Percentiles rank a stretch among this genome's conserved stretches.
These are phyloP conservation scores for Bretziella fagacearum DNA, from an alignment of 2,329 filamentous ascomycete species.

Conservation along the genomic window DNA sequence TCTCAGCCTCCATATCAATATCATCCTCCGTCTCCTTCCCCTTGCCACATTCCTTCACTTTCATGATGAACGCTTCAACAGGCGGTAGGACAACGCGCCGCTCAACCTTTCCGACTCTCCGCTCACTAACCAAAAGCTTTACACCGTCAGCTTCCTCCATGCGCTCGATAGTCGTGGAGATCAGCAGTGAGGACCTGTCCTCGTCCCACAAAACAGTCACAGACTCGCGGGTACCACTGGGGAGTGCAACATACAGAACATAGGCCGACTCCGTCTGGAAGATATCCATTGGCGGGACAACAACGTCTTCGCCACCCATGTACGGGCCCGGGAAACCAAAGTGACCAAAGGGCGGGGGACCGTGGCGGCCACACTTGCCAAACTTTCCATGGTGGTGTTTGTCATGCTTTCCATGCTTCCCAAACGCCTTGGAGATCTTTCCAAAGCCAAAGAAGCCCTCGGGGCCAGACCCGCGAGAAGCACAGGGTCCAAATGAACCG, in stretches of 20 bases:
- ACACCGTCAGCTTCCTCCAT: slow-evolving; percentile 55
- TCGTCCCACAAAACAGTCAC: slow-evolving; percentile 36
- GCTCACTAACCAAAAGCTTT: slow-evolving; percentile 46
- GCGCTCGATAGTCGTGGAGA: slow-evolving; percentile 58
- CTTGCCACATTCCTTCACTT: neutral
- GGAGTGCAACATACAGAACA: slow-evolving; percentile 57
- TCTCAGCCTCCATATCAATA: slow-evolving; percentile 23
- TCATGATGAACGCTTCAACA: slow-evolving; percentile 8
- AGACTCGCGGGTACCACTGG: slow-evolving; percentile 65
- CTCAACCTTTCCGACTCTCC: slow-evolving; percentile 59
- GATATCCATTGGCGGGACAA: slow-evolving; percentile 53
- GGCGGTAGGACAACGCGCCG: slow-evolving; percentile 46
- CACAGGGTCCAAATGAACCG: neutral
- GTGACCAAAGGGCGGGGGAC: neutral
- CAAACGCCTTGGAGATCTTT: neutral
- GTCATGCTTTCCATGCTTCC: slow-evolving; percentile 1
- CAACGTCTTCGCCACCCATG: slow-evolving; percentile 23
- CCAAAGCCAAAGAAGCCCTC: neutral
- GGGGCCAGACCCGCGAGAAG: too few species aligned
- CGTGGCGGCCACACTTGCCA: slow-evolving; percentile 12
- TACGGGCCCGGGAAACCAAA: neutral
- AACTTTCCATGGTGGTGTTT: slow-evolving; percentile 9
- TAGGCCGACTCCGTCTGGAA: slow-evolving; percentile 52
- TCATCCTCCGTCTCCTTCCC: slow-evolving; percentile 14
- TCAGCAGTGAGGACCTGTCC: slow-evolving; percentile 44